Conservation (phyloP, 1,284 basidiomycete genomes). For the Moesziomyces aphidis region DNA sequence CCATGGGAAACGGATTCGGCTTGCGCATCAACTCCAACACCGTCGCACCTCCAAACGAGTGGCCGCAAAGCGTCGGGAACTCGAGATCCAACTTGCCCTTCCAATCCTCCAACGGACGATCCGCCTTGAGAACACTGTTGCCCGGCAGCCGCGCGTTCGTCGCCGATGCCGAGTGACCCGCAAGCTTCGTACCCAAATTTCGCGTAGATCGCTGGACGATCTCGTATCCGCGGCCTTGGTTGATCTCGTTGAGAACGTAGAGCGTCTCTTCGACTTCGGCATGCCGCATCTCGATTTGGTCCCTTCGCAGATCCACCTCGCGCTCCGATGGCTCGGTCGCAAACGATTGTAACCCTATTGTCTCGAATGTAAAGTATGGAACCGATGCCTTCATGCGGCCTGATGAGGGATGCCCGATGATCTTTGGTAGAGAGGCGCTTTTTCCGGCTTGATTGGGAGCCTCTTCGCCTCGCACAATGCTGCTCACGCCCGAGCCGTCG, state of each 20-base stretch:
- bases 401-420: conserved; percentile 15
- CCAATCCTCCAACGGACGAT: conserved; percentile 44
- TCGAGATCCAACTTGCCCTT: conserved; percentile 55
- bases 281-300: conserved; percentile 71
- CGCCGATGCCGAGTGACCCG: conserved; percentile 8
- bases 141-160: neutral
- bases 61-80: conserved; percentile 48
- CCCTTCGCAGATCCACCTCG: conserved; percentile 69
- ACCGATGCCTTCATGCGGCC: conserved; percentile 31
- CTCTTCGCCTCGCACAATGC: conserved; percentile 60
- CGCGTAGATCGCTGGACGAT: conserved; percentile 54
- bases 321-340: conserved; percentile 54
- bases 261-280: conserved; percentile 70
- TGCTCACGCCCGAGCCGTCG: conserved; percentile 71
- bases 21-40: conserved; percentile 51
- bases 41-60: conserved; percentile 66
- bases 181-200: conserved; percentile 49
- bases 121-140: conserved; percentile 13
- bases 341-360: conserved; percentile 66
- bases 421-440: conserved; percentile 4
- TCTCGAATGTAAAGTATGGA: conserved; percentile 67
- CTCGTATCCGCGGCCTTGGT: conserved; percentile 56
- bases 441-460: conserved; percentile 17
- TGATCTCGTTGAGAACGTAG: conserved; percentile 65
- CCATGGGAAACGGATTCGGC: conserved; percentile 36